A percentile compares a stretch with the other conserved stretches of the same genome.
Evolutionary conservation across 75 land plant genomes (phyloP).

Genomic region (Sequoia sempervirens): DNA sequence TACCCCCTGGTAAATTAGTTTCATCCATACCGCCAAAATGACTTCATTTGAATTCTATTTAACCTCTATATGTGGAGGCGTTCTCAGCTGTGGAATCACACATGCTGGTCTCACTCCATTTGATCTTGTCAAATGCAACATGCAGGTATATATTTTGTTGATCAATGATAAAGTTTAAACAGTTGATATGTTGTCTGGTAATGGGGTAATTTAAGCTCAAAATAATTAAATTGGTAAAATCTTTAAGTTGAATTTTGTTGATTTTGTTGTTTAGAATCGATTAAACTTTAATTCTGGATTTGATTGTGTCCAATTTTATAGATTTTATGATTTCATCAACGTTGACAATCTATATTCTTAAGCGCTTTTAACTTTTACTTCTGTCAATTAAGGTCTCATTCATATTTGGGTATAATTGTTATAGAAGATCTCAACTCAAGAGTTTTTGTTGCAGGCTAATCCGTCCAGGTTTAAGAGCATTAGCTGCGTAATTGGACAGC

Average conservation of each 20-base stretch:
- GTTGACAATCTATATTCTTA: no score
- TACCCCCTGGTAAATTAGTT: no score
- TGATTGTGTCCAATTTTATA: no score
- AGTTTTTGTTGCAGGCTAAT: slow-evolving; percentile 20
- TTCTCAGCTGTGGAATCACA: slow-evolving; percentile 36
- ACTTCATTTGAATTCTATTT: slow-evolving; percentile 26
- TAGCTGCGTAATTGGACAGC: slow-evolving; percentile 7
- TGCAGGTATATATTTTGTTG: slow-evolving; percentile 13
- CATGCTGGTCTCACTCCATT: slow-evolving; percentile 40
- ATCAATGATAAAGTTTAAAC: neutral
- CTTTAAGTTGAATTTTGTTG: neutral
- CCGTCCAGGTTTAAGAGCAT: slow-evolving; percentile 21
- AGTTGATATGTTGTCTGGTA: neutral
- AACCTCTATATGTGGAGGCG: slow-evolving; percentile 33
- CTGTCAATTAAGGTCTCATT: no score
- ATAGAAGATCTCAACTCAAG: neutral
- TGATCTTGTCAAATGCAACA: slow-evolving; percentile 44
- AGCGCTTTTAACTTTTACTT: no score
- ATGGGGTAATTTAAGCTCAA: neutral
- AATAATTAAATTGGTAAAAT: no score
- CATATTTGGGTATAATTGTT: neutral
- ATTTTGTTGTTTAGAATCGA: neutral
- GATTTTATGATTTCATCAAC: no score
- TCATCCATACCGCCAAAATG: neutral
- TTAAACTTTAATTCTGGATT: neutral